These are phyloP conservation scores for Dovyalis caffra DNA, from an alignment of 345 rosid species.

Conservation along the genomic window DNA sequence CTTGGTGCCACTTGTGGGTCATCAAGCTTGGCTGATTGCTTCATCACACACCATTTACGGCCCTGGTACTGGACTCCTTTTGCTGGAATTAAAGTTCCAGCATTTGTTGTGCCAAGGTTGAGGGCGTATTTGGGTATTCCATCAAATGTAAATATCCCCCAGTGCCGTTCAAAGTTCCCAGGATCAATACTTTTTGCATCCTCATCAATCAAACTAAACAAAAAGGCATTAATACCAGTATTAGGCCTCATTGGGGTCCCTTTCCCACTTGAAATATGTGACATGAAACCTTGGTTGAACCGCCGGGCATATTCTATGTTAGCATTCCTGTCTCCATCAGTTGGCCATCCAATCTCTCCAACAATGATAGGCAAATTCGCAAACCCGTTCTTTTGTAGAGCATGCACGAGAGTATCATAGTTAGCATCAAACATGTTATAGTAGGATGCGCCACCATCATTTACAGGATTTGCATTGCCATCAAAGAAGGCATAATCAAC, in stretches of 20 bases:
- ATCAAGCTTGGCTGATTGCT: slow-evolving; percentile 54
- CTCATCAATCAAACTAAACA: slow-evolving; percentile 79
- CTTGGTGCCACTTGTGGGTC: slow-evolving; percentile 61
- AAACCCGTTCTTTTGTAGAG: slow-evolving; percentile 80
- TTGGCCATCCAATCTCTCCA: slow-evolving; percentile 96
- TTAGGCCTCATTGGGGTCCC: slow-evolving; percentile 69
- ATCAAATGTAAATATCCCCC: slow-evolving; percentile 37
- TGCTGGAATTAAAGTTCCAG: slow-evolving; percentile 57
- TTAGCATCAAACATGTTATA: slow-evolving; percentile 86
- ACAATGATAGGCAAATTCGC: slow-evolving; percentile 62
- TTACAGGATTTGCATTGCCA: slow-evolving; percentile 50
- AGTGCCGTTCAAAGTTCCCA: slow-evolving; percentile 48
- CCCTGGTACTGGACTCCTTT: slow-evolving; percentile 48
- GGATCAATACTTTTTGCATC: slow-evolving; percentile 73
- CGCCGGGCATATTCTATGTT: slow-evolving; percentile 49
- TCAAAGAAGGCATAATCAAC: slow-evolving; percentile 79
- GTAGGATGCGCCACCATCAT: slow-evolving; percentile 75
- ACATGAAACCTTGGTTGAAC: slow-evolving; percentile 79
- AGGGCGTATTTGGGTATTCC: slow-evolving; percentile 58
- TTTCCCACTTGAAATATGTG: slow-evolving; percentile 47
- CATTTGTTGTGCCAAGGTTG: slow-evolving; percentile 77
- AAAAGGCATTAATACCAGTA: slow-evolving; percentile 58
- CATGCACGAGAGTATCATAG: slow-evolving; percentile 68
- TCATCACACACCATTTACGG: slow-evolving; percentile 83
- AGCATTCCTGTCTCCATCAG: slow-evolving; percentile 73